Percentiles rank a stretch among this genome's conserved stretches.
Evolutionary conservation across 805 yeast species (phyloP).

Genomic region (Starmerella apicola): DNA sequence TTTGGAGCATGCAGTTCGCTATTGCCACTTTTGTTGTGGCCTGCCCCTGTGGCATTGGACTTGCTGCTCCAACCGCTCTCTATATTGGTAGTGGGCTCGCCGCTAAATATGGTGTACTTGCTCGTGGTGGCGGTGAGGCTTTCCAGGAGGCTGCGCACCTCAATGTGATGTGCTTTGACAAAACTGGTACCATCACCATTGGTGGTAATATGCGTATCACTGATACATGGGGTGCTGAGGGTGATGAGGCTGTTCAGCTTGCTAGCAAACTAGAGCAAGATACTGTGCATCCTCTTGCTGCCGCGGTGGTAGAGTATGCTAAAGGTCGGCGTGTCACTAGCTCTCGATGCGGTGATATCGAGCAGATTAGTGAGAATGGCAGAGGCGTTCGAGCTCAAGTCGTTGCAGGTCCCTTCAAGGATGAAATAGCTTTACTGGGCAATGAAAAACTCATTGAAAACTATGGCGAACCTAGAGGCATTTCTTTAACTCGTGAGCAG

Average conservation of each 20-base stretch:
- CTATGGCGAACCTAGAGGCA: constrained; percentile 36
- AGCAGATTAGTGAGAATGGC: constrained; percentile 15
- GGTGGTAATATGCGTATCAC: constrained; percentile 50
- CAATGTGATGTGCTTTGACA: constrained; percentile 59
- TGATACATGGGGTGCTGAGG: constrained; percentile 29
- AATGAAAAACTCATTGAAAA: constrained; percentile 46
- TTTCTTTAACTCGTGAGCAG: constrained; percentile 28
- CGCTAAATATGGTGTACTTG: constrained; percentile 62
- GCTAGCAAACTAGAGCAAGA: constrained; percentile 37
- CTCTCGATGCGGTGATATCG: constrained; percentile 13
- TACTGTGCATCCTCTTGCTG: constrained; percentile 59
- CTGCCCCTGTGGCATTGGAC: constrained; percentile 76
- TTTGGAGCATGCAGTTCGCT: constrained; percentile 68
- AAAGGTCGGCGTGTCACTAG: constrained; percentile 11
- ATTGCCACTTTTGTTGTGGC: constrained; percentile 73
- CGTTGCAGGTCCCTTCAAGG: constrained; percentile 10
- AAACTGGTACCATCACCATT: constrained; percentile 62
- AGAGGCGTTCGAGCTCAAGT: constrained; percentile 19
- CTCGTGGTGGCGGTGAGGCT: constrained; percentile 72
- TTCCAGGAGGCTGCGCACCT: constrained; percentile 62
- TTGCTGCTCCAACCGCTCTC: constrained; percentile 75
- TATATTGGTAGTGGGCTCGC: constrained; percentile 72
- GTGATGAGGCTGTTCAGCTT: constrained; percentile 33
- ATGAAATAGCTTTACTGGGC: constrained; percentile 33
- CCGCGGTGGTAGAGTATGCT: constrained; percentile 39